Percentiles rank a stretch among this genome's conserved stretches.
Evolutionary conservation across 371 early-diverging fungal genomes (phyloP).

Genomic region (Apophysomyces variabilis): DNA sequence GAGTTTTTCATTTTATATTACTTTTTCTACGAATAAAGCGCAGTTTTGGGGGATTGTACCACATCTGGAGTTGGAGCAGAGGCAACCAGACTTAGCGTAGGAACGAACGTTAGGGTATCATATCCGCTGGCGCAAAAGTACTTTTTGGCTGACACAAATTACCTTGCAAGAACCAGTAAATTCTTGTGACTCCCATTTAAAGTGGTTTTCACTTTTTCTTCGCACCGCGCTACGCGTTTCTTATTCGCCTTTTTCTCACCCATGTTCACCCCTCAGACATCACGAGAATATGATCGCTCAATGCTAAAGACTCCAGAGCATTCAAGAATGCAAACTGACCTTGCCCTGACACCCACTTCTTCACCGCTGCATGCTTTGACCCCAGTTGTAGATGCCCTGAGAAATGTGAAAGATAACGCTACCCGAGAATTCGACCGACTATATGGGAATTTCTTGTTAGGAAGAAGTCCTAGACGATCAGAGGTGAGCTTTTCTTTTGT

Average conservation of each 20-base stretch:
- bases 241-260: not conserved
- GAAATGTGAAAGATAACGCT: slow-evolving; percentile 16
- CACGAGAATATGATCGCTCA: slow-evolving; percentile 3
- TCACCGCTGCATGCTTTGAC: slow-evolving; percentile 14
- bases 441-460: slow-evolving; percentile 12
- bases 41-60: too few species aligned
- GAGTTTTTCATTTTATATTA: too few species aligned
- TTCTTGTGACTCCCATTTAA: not conserved
- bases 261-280: slow-evolving; percentile 4
- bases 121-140: too few species aligned
- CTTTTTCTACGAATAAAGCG: too few species aligned
- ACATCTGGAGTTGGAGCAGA: too few species aligned
- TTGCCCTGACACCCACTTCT: not conserved
- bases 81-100: too few species aligned
- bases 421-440: slow-evolving; percentile 18
- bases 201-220: not conserved
- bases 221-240: slow-evolving; percentile 6
- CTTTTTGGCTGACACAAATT: too few species aligned
- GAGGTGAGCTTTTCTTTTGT: not conserved
- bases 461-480: not conserved
- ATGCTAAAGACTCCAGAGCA: not conserved
- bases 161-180: not conserved
- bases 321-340: not conserved
- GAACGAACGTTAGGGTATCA: too few species aligned
- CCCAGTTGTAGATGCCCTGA: slow-evolving; percentile 21